A percentile compares a stretch with the other conserved stretches of the same genome.
Conservation (phyloP, 2,329 filamentous ascomycete genomes). For the Cercospora sp. region DNA sequence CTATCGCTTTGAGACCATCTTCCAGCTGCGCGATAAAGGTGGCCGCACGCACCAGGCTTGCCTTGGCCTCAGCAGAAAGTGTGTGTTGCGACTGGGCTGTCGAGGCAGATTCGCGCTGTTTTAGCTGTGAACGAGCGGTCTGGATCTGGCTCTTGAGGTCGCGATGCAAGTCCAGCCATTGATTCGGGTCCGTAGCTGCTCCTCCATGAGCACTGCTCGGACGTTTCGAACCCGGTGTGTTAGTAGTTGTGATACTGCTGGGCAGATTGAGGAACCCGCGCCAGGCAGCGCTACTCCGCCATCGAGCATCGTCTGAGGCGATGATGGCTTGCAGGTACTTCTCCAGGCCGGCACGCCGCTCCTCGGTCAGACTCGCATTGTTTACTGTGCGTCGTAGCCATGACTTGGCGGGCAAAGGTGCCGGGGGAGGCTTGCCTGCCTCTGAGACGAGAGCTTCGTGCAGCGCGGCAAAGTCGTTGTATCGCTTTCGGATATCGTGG, state of each 20-base stretch:
- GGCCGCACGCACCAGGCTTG: constrained; percentile 67
- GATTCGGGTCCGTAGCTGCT: constrained; percentile 52
- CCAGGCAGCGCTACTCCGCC: constrained; percentile 74
- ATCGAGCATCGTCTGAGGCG: constrained; percentile 70
- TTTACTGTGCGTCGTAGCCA: constrained; percentile 75
- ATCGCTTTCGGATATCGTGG: constrained; percentile 76
- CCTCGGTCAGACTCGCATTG: constrained; percentile 68
- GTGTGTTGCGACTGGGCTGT: constrained; percentile 62
- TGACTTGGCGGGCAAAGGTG: constrained; percentile 68
- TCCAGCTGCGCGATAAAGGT: constrained; percentile 64
- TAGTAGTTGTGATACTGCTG: constrained; percentile 47
- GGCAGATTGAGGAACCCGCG: constrained; percentile 72
- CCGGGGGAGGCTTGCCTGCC: constrained; percentile 65
- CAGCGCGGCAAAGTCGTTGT: constrained; percentile 73
- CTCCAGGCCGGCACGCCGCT: constrained; percentile 68
- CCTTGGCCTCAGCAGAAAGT: constrained; percentile 69
- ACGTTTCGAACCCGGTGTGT: constrained; percentile 25
- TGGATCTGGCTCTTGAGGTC: constrained; percentile 73
- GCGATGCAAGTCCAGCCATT: constrained; percentile 75
- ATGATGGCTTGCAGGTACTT: constrained; percentile 72
- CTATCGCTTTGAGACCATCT: constrained; percentile 58
- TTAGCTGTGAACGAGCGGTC: constrained; percentile 65
- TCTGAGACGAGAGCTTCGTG: constrained; percentile 62
- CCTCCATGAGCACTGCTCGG: constrained; percentile 34
- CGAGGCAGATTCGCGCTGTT: constrained; percentile 64